Percentiles rank a stretch among this genome's conserved stretches.
These are phyloP conservation scores for Saccharomycopsis hybrid DNA, from an alignment of 1,139 yeast species.

Conservation along the genomic window DNA sequence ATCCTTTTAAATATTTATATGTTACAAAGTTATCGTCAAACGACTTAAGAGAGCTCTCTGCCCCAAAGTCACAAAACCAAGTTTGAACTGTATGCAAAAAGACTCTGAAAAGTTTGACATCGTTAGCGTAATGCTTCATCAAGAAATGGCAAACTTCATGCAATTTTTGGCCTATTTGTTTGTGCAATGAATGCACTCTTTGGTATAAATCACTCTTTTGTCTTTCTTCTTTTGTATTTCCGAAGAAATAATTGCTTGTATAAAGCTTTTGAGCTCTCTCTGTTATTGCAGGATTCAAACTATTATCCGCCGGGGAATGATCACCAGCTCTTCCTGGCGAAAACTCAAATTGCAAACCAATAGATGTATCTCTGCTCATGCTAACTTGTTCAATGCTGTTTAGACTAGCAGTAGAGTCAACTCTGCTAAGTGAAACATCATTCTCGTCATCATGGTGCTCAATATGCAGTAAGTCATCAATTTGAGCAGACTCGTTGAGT, in stretches of 20 bases:
- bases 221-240: slow-evolving; percentile 38
- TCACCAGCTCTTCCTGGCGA: slow-evolving; percentile 35
- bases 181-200: slow-evolving; percentile 56
- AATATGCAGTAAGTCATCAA: neutral
- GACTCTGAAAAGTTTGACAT: slow-evolving; percentile 62
- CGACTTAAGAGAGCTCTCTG: slow-evolving; percentile 58
- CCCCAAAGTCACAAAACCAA: slow-evolving; percentile 83
- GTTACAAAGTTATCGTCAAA: slow-evolving; percentile 43
- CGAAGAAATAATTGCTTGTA: slow-evolving; percentile 47
- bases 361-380: slow-evolving; percentile 2
- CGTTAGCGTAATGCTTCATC: slow-evolving; percentile 48
- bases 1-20: slow-evolving; percentile 40
- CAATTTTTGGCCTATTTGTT: slow-evolving; percentile 58
- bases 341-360: slow-evolving; percentile 22
- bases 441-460: neutral
- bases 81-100: slow-evolving; percentile 62
- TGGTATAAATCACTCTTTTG: slow-evolving; percentile 47
- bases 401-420: slow-evolving; percentile 5
- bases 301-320: slow-evolving; percentile 21
- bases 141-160: slow-evolving; percentile 54
- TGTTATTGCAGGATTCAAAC: slow-evolving; percentile 32
- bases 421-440: slow-evolving; percentile 1
- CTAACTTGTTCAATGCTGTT: neutral
- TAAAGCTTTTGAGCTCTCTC: slow-evolving; percentile 56
- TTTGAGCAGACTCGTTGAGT: slow-evolving; percentile 20